phyloP scores from a whole-genome alignment of 169 alveolate genomes.

The Amoebophrya sp. region DNA sequence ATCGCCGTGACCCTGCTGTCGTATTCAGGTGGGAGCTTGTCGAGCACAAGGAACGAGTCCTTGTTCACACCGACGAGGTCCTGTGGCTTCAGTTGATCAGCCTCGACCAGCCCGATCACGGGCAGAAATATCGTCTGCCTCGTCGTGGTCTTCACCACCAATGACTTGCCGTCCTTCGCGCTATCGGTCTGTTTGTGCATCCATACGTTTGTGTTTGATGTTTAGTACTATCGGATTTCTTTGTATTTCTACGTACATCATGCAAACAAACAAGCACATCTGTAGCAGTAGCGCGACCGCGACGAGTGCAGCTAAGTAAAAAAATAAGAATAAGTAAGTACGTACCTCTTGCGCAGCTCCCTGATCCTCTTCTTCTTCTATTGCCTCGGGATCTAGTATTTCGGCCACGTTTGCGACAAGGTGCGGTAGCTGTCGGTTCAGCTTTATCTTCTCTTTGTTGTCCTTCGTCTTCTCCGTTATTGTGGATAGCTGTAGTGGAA shows the following conservation, averaged over 20 bases:
- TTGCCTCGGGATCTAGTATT: conserved; percentile 46
- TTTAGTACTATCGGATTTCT: no score
- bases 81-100: conserved; percentile 68
- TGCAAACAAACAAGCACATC: no score
- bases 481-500: background rate
- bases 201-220: no score
- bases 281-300: no score
- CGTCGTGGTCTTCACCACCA: conserved; percentile 79
- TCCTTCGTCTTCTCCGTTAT: conserved; percentile 42
- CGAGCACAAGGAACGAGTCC: conserved; percentile 92
- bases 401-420: conserved; percentile 96
- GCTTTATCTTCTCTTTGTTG: conserved; percentile 79
- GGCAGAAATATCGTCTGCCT: conserved; percentile 94
- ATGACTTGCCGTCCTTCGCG: conserved; percentile 56
- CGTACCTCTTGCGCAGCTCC: conserved; percentile 38
- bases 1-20: conserved; percentile 97
- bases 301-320: no score
- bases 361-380: conserved; percentile 30
- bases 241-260: no score
- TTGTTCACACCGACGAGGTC: conserved; percentile 95
- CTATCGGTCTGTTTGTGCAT: conserved; percentile 33
- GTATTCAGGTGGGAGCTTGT: conserved; percentile 98
- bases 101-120: conserved; percentile 91
- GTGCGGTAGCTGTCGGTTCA: conserved; percentile 94
- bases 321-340: no score